Base-by-base conservation (phyloP, 225 moss, liverwort and hornwort genomes). In the Bryum argenteum region DNA sequence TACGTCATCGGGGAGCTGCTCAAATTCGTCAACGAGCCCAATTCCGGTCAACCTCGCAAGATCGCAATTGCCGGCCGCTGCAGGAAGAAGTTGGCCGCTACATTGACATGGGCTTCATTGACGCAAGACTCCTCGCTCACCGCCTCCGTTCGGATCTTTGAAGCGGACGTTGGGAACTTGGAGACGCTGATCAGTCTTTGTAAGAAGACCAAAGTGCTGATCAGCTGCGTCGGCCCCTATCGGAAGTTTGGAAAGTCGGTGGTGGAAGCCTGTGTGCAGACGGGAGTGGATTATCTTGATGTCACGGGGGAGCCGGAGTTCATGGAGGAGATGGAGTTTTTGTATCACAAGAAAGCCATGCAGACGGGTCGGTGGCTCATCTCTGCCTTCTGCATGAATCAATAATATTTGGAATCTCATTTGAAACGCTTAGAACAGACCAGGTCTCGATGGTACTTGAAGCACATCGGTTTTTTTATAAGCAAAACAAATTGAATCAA, bases 271-370 rank as follows among this genome's bases (percentile, higher is more conserved):
- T 97, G 96, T 58, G 93, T 97, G 81, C 87, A 92, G 70, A 88
- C 92, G 0, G 96, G 94, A 21, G 86, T 92, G 18, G 96, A 97
- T 84, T 97, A 97, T 71, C 79, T 97, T 43, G 94, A 97, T 52
- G 79, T 97, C 38, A 91, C 89, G 3, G 96, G 94, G 39, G 96
- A 97, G 56, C 94, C 94, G 0, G 96, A 97, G 72, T 97, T 97
- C 16, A 92, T 97, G 89, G 97, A 97, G 82, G 60, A 78, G 58
- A 87, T 92, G 79, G 93, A 94, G 65, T 73, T 63, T 40, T 62
- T 79, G 69, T 97, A 85, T 68, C 80, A 97, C 51, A 88, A 94
- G 10, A 65, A 80, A 65, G 97, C 97, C 10, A 56, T 59, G 63
- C 67, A 77, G 71, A 81, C 82, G 22, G 87, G 87, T 87, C 58